Evolutionary conservation across 2,329 filamentous ascomycete species (phyloP).

Genomic region (Plenodomus biglobosus): DNA sequence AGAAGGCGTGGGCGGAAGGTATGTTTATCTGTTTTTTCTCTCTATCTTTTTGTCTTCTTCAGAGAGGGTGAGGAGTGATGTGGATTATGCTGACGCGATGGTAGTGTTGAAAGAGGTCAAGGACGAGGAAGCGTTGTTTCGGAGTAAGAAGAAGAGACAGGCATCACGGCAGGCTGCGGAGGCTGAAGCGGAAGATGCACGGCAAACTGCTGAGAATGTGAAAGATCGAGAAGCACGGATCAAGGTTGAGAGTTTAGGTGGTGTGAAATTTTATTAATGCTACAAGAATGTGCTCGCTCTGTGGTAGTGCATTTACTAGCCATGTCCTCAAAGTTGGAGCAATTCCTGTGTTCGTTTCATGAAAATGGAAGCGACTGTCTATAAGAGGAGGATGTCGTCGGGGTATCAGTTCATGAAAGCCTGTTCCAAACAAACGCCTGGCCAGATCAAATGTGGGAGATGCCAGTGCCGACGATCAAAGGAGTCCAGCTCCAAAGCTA

Average conservation of each 20-base stretch:
- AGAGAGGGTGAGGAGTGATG: no score
- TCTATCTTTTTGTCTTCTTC: no score
- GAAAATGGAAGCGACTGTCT: not conserved
- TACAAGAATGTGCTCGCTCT: not conserved
- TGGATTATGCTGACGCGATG: conserved; percentile 16
- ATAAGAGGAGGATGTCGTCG: not conserved
- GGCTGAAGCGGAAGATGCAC: conserved; percentile 7
- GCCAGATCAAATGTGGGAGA: not conserved
- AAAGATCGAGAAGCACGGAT: conserved; percentile 21
- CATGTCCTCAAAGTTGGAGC: no score
- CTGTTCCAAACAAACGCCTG: not conserved
- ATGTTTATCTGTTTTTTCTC: conserved; percentile 26
- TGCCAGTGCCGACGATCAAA: not conserved
- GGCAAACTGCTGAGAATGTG: conserved; percentile 35
- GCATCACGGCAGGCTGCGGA: conserved; percentile 24
- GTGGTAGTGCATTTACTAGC: not conserved
- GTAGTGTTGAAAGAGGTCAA: conserved; percentile 68
- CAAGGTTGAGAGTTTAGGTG: conserved; percentile 35
- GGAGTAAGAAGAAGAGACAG: conserved; percentile 44
- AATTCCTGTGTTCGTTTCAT: not conserved
- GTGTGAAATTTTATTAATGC: conserved; percentile 36
- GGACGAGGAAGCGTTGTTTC: conserved; percentile 60
- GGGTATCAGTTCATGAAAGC: not conserved
- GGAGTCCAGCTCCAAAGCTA: not conserved
- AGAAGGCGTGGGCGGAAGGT: conserved; percentile 88